Conservation (phyloP, 169 alveolate genomes). For the Theileria orientalis region DNA sequence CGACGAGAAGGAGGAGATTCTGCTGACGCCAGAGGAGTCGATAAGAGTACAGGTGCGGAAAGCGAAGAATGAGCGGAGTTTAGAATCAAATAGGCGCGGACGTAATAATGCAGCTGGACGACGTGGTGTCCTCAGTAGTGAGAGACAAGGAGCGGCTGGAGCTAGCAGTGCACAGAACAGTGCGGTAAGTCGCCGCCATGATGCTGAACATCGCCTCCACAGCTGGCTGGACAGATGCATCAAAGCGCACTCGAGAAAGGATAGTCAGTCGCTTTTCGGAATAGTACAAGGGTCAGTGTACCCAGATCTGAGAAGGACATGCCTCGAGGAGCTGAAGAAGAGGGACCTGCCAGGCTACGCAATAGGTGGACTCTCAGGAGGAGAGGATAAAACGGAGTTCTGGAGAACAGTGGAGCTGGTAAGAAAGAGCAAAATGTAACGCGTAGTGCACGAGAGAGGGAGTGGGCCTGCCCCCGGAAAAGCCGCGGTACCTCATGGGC, state of each 20-base stretch:
- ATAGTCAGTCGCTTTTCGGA: conserved; percentile 92
- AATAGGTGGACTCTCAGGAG: conserved; percentile 99
- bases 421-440: conserved; percentile 56
- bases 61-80: not conserved
- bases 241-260: conserved; percentile 87
- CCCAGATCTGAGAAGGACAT: conserved; percentile 78
- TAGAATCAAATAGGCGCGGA: conserved; percentile 96
- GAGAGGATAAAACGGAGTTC: conserved; percentile 94
- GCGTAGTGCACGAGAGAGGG: conserved; percentile 37
- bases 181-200: conserved; percentile 68
- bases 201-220: conserved; percentile 68
- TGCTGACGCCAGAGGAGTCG: conserved; percentile 95
- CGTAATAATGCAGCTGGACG: conserved; percentile 98
- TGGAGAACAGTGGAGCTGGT: conserved; percentile 86
- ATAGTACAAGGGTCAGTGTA: conserved; percentile 97
- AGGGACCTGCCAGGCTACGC: conserved; percentile 96
- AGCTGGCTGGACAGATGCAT: conserved; percentile 94
- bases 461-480: conserved; percentile 74
- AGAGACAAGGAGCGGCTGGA: conserved; percentile 63
- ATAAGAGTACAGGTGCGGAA: conserved; percentile 77
- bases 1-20: conserved; percentile 80
- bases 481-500: conserved; percentile 98
- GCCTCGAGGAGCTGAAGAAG: conserved; percentile 68
- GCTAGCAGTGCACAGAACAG: conserved; percentile 64
- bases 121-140: conserved; percentile 87